Conservation (phyloP, 805 yeast species). For the Myxozyma kluyveri region DNA sequence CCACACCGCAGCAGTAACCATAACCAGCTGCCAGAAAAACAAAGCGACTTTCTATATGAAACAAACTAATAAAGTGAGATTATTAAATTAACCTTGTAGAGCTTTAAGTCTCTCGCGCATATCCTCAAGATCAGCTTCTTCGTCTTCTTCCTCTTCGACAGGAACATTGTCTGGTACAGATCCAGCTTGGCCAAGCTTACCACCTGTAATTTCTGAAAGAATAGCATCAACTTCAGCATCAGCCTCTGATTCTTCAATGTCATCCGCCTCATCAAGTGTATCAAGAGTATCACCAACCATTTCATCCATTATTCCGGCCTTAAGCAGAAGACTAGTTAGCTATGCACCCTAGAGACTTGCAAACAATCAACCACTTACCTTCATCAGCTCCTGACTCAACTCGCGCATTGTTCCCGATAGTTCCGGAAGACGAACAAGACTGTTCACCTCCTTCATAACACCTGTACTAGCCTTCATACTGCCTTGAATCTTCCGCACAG, state of each 20-base stretch:
- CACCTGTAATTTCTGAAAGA: conserved; percentile 46
- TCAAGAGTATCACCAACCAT: conserved; percentile 93
- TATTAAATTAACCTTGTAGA: conserved; percentile 53
- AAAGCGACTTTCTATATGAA: not conserved
- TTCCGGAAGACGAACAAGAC: conserved; percentile 73
- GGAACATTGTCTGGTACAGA: conserved; percentile 37
- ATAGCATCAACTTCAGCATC: conserved; percentile 64
- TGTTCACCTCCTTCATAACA: conserved; percentile 86
- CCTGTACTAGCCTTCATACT: conserved; percentile 74
- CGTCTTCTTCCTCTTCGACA: conserved; percentile 51
- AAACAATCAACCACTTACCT: conserved; percentile 12
- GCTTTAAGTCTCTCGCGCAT: conserved; percentile 90
- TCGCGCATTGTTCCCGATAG: conserved; percentile 79
- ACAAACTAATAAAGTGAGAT: not conserved
- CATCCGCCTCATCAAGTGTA: conserved; percentile 58
- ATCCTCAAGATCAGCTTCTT: conserved; percentile 69
- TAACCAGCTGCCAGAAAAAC: not conserved
- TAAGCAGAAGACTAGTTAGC: not conserved
- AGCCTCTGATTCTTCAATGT: conserved; percentile 61
- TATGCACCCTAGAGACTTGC: not conserved
- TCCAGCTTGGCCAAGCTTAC: conserved; percentile 44
- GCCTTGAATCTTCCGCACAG: conserved; percentile 75
- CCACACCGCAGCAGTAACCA: not conserved
- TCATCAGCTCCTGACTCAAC: conserved; percentile 76
- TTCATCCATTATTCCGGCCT: conserved; percentile 71